phyloP scores from a whole-genome alignment of 2,329 filamentous ascomycete species.

The Colletotrichum sp. region DNA sequence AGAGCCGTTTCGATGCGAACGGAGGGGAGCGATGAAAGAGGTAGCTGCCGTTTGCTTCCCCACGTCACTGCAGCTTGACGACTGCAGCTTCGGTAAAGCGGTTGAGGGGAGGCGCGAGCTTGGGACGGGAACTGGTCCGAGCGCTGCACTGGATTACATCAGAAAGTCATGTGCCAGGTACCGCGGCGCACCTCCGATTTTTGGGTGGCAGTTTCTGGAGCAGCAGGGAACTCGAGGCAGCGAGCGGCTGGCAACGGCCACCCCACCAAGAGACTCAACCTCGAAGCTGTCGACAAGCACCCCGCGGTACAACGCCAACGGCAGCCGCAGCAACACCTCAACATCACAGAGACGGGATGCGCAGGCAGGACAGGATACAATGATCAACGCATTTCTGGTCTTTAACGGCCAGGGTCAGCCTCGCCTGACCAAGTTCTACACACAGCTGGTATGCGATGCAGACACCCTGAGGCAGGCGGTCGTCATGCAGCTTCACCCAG shows the following conservation, averaged over 20 bases:
- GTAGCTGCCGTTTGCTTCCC: conserved; percentile 17
- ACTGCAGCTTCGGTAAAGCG: not conserved
- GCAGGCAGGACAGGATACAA: conserved; percentile 45
- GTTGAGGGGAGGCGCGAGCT: not conserved
- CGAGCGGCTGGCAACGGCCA: not conserved
- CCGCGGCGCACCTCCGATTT: not conserved
- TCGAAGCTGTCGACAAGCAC: not conserved
- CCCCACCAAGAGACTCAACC: conserved; percentile 7
- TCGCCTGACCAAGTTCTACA: conserved; percentile 97
- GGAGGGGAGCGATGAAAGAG: not conserved
- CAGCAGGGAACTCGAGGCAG: not conserved
- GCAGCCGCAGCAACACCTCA: not conserved
- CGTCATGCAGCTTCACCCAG: not conserved
- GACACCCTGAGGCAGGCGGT: not conserved
- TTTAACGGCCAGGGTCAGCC: conserved; percentile 99
- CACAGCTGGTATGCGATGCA: conserved; percentile 75
- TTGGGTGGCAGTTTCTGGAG: not conserved
- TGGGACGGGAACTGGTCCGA: not conserved
- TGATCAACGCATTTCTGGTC: conserved; percentile 99
- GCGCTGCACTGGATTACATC: not conserved
- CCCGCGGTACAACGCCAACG: not conserved
- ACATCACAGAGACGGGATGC: conserved; percentile 21
- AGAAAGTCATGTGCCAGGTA: conserved; percentile 22
- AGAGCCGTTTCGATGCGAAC: not conserved
- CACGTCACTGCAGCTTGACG: conserved; percentile 15